A percentile compares a stretch with the other conserved stretches of the same genome.
phyloP scores from a whole-genome alignment of 305 asterid species.

The Fraxinus albicans region DNA sequence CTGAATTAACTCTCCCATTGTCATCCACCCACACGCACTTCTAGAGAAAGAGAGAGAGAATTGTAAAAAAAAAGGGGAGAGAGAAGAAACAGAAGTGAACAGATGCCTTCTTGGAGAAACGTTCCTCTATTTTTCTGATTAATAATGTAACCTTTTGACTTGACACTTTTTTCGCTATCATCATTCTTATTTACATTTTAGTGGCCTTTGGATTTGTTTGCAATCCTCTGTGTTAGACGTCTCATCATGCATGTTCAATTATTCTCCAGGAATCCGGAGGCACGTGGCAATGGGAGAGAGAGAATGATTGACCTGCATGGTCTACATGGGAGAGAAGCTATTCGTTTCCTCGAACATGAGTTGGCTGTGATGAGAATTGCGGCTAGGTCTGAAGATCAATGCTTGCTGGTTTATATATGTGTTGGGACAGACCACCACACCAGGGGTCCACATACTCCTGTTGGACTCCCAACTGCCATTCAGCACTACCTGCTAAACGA shows the following conservation, averaged over 20 bases:
- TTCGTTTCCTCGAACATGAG: conserved; percentile 76
- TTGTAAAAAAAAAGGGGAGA: too few species aligned
- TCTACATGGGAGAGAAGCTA: conserved; percentile 75
- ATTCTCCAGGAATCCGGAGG: conserved; percentile 57
- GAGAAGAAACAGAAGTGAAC: too few species aligned
- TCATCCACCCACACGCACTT: not conserved
- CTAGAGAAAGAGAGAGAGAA: not conserved
- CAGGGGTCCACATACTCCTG: conserved; percentile 71
- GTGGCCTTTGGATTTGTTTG: not conserved
- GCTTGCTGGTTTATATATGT: conserved; percentile 60
- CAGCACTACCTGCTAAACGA: conserved; percentile 81
- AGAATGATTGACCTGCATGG: conserved; percentile 86
- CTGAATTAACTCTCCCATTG: not conserved
- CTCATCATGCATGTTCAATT: not conserved
- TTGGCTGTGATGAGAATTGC: conserved; percentile 59
- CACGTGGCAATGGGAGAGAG: conserved; percentile 59
- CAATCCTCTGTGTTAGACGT: not conserved
- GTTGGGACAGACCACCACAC: conserved; percentile 86
- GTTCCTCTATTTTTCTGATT: not conserved
- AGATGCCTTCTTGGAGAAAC: not conserved
- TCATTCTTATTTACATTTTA: not conserved
- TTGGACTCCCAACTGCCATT: conserved; percentile 72
- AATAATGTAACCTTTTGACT: not conserved
- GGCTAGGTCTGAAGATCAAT: conserved; percentile 72
- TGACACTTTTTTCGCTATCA: not conserved